These are phyloP conservation scores for Rhizopus arrhizus DNA, from an alignment of 371 early-diverging fungal genomes.

Conservation along the genomic window DNA sequence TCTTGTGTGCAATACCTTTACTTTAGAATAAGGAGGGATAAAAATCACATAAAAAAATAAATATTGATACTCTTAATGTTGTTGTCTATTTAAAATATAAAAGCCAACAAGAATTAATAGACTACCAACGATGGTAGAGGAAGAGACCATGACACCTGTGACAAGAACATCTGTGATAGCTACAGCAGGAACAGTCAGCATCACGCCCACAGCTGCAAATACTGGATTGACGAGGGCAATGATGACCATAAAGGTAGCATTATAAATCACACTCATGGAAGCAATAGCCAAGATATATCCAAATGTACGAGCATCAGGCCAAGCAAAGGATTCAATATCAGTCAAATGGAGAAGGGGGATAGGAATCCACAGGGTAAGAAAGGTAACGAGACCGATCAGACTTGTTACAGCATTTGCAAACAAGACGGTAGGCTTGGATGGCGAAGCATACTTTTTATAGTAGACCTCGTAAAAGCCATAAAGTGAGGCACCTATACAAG, in stretches of 20 bases:
- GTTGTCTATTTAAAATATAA: constrained; percentile 45
- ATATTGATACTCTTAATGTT: constrained; percentile 1
- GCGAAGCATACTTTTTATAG: constrained; percentile 77
- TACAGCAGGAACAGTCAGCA: constrained; percentile 81
- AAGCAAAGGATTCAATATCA: constrained; percentile 68
- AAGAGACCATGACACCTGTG: constrained; percentile 53
- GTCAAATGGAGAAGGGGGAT: constrained; percentile 68
- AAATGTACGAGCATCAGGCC: constrained; percentile 60
- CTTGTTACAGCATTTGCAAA: constrained; percentile 77
- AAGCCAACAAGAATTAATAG: constrained; percentile 59
- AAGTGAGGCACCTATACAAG: constrained; percentile 54
- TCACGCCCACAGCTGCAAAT: constrained; percentile 82
- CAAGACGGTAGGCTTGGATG: constrained; percentile 61
- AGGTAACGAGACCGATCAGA: constrained; percentile 62
- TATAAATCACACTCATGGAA: constrained; percentile 73
- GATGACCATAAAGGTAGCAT: constrained; percentile 78
- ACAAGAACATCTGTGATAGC: constrained; percentile 65
- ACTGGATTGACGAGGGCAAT: constrained; percentile 78
- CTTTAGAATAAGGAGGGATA: too few relatives aligned
- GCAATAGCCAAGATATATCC: constrained; percentile 64
- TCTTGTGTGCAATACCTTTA: too few relatives aligned
- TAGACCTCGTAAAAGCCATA: constrained; percentile 76
- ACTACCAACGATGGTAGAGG: constrained; percentile 58
- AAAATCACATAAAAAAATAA: too few relatives aligned
- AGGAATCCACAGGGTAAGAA: constrained; percentile 71